Base-by-base conservation (phyloP, 805 yeast species). In the Lachancea sp. region DNA sequence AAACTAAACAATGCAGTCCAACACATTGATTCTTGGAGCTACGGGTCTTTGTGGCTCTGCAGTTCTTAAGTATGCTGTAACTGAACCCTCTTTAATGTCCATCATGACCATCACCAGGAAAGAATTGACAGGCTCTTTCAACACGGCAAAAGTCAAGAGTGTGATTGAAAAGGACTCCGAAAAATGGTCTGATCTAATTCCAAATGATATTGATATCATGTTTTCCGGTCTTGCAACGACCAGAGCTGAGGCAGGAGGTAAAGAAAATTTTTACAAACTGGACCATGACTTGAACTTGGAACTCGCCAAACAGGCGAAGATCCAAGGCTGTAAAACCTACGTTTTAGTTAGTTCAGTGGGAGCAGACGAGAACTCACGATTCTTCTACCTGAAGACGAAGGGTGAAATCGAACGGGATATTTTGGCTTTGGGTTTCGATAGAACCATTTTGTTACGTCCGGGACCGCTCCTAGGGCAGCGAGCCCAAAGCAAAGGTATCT, bases 171-270 rank as follows among this genome's bases (percentile, higher is more conserved):
- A 58, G 11, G 77, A 79, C 48, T 52, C 71, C 7, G 51, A 54
- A 1, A 65, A 69, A 29, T 84, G 92, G 89, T 58, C 61, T 2
- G 56, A 53, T 4, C 40, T 67, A 9, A 62, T 74, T 47, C 52
- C 45, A 13, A 56, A 63, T 23, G 56, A 63, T 18, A 53, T 69
- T 8, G 68, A 72, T 21, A 64, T 67, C 3, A 66, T 80, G 41
- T 74, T 83, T 48, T 75, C 85, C 2, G 78, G 80, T 0, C 72
- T 88, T 48, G 95, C 89, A 5, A 83, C 95, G 5, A 85, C 94
- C 1, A 71, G 74, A 17, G 33, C n/a, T 38, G 80, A 73, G 2
- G 70, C 63, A 22, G 95, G 87, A 4, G 95, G 95, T 13, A 64
- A 77, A n/a, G 84, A 74, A 18, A 72, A 76, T 19, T 92, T 84